Base-by-base conservation (phyloP, 2,329 filamentous ascomycete genomes). In the Tolypocladium endophyticum region DNA sequence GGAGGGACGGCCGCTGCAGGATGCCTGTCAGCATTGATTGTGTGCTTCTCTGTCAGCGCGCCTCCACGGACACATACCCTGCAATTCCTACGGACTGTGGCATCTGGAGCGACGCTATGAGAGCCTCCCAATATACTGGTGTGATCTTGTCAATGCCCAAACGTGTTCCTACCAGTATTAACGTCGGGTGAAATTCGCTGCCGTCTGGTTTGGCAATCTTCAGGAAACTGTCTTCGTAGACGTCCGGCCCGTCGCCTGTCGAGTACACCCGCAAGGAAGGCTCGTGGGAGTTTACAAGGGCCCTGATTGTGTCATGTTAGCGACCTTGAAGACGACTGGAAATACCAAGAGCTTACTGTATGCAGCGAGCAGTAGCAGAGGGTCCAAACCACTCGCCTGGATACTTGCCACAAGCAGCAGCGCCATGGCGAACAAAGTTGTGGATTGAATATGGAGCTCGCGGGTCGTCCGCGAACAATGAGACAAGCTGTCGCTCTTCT, bases 351-450 rank as follows among this genome's bases (percentile, higher is more conserved):
- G 75, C 88, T 72, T 77, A 95, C 92, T 94, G 88, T 65, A 99
- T 97, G 72, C 94, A 97, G 60, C 88, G 86, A 55, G 94, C 92
- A 12, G 94, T 95, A 8, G 94, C 94, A 23, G 92, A 97, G n/a
- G 94, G 94, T 0, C 94, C 94, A 74, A 99, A 99, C 94, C 94
- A 99, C 74, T 97, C 91, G 43, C 94, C 94, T 0, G 94, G 94
- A 69, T 95, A 90, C 74, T 96, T 97, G 4, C 91, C 92, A 73
- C 94, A 99, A 3, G 88, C 87, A 41, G 83, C 80, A 30, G 92
- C 92, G 23, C 94, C 94, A 67, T 96, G 89, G 58, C 87, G 81
- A 41, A 99, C 94, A 69, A 99, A 99, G 62, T 87, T 90, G 69
- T 99, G 94, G 66, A 99, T 91, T 1, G 93, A 97, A 71, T 96